These are phyloP conservation scores for Blastobotrys petasosporus DNA, from an alignment of 1,139 yeast species.

Conservation along the genomic window DNA sequence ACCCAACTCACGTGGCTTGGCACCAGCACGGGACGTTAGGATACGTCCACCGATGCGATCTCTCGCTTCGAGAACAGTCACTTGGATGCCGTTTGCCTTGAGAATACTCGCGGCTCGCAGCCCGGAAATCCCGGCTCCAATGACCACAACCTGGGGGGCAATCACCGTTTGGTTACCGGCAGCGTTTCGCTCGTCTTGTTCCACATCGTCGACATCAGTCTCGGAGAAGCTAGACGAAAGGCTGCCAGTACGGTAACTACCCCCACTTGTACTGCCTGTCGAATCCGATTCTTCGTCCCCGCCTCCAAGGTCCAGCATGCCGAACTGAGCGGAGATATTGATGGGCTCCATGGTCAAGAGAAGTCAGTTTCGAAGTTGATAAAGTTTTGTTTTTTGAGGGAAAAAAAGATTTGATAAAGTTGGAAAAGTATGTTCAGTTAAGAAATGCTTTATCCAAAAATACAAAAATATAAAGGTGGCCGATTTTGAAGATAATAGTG, in stretches of 20 bases:
- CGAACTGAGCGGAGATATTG: slow-evolving; percentile 1
- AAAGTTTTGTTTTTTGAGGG: neutral
- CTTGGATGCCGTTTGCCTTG: slow-evolving; percentile 38
- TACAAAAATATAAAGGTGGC: too few species aligned
- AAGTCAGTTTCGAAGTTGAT: too few species aligned
- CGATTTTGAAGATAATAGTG: too few species aligned
- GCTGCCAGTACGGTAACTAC: slow-evolving; percentile 1
- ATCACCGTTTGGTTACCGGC: neutral
- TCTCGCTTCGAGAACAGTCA: slow-evolving; percentile 52
- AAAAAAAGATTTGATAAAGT: neutral
- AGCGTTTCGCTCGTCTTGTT: neutral
- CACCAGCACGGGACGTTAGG: slow-evolving; percentile 1
- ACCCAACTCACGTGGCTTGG: slow-evolving; percentile 41
- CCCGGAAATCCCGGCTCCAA: slow-evolving; percentile 82
- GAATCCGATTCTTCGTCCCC: slow-evolving; percentile 8
- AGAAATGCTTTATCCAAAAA: too few species aligned
- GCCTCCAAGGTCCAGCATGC: slow-evolving; percentile 3
- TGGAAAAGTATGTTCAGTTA: too few species aligned
- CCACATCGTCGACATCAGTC: neutral
- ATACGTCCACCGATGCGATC: slow-evolving; percentile 50
- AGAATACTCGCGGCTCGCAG: slow-evolving; percentile 67
- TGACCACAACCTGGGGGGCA: slow-evolving; percentile 11
- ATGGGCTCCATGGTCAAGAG: slow-evolving; percentile 1
- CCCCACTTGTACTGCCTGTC: slow-evolving; percentile 11
- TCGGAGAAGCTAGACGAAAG: neutral